Base-by-base conservation (phyloP, 768 basidiomycete species). In the Boletus rufocinnamomeus region DNA sequence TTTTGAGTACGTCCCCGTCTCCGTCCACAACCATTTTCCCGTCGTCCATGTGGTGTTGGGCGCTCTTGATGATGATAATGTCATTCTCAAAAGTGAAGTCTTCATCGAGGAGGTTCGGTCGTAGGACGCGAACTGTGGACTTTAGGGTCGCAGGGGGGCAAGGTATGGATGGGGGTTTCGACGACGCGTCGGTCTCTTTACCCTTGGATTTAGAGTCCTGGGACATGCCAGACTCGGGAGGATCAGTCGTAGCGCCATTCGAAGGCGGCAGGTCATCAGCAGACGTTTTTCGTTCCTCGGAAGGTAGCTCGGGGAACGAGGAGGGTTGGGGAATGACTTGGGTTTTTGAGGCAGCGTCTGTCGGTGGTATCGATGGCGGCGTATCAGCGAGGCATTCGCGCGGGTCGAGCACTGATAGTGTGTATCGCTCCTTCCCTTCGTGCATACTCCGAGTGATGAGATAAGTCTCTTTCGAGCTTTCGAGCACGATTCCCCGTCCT, bases 1-100 rank as follows among this genome's bases (percentile, higher is more conserved):
- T 54, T 35, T 54, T 50, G 34, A 74, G 28, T n/a, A 44, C 46
- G n/a, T 57, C 52, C n/a, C 37, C 48, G 1, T 51, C 61, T 6
- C 17, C 50, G 23, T 70, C 68, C 0, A 66, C 41, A 7, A 25
- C 53, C 63, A 68, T 68, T 4, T 43, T 35, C 3, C 53, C 53
- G 11, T 63, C 63, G 19, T 51, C 64, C 19, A 13, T 6, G 8
- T 16, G 50, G 2, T 51, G 55, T 11, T 47, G 38, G 1, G 45
- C 23, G 9, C 54, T n/a, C 41, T 57, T 62, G 52, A 74, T 37
- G 11, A 60, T 7, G 32, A 74, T 52, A 25, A 19, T 32, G 21
- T 69, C 61, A 2, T 59, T 47, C 23, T 72, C 61, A 50, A 72
- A 72, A 8, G 5, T 27, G 27, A 72, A 74, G 17, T 66, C 61